Conservation (phyloP, 345 rosid genomes). For the Brassica cretica region DNA sequence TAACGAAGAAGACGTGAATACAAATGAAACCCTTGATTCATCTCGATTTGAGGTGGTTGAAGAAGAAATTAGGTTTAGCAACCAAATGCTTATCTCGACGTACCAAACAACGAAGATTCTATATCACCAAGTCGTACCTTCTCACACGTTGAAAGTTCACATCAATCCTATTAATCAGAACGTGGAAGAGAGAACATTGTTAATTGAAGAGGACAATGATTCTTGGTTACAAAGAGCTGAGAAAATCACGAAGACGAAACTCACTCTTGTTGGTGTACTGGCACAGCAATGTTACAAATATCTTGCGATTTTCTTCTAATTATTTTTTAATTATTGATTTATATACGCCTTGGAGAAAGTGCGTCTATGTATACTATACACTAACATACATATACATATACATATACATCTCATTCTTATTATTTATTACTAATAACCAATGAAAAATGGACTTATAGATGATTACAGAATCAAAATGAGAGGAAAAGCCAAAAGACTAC, state of each 20-base stretch:
- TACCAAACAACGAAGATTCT: slow-evolving; percentile 72
- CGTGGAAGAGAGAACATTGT: slow-evolving; percentile 34
- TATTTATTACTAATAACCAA: too few species aligned
- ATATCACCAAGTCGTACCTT: slow-evolving; percentile 81
- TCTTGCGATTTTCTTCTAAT: slow-evolving; percentile 28
- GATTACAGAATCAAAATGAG: too few species aligned
- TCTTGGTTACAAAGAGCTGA: slow-evolving; percentile 38
- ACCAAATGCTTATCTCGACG: slow-evolving; percentile 71
- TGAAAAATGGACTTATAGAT: too few species aligned
- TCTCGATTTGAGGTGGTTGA: slow-evolving; percentile 63
- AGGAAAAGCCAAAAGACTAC: slow-evolving; percentile 2
- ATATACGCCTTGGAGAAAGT: slow-evolving; percentile 19
- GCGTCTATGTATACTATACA: background rate
- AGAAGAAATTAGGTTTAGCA: slow-evolving; percentile 67
- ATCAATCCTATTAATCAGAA: slow-evolving; percentile 43
- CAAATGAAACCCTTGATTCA: slow-evolving; percentile 46
- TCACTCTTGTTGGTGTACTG: slow-evolving; percentile 21
- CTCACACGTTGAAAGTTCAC: slow-evolving; percentile 72
- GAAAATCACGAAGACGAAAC: slow-evolving; percentile 33
- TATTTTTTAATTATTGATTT: background rate
- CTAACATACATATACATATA: slow-evolving; percentile 5
- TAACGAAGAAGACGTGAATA: slow-evolving; percentile 43
- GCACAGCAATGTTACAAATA: slow-evolving; percentile 35
- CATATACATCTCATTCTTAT: slow-evolving; percentile 1
- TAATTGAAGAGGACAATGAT: slow-evolving; percentile 32